Percentiles rank a stretch among this genome's conserved stretches.
Conservation (phyloP, 1,284 basidiomycete genomes). For the Sporisorium graminicola region DNA sequence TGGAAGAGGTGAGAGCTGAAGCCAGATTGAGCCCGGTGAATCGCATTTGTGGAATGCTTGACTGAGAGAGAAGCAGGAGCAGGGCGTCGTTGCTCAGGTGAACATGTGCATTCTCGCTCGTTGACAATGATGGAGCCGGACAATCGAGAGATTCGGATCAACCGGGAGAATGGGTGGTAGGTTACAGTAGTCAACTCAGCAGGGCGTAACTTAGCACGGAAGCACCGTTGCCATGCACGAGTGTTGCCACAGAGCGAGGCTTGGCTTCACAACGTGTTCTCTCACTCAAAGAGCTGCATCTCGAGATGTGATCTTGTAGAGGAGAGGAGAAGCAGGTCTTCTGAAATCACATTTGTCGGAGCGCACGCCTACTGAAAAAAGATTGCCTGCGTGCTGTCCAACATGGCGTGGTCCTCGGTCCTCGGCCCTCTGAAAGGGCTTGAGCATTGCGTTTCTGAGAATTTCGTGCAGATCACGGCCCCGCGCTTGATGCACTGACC, state of each 20-base stretch:
- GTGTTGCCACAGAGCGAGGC: too few relatives aligned
- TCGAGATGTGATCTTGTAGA: slow-evolving; percentile 29
- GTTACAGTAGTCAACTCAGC: too few relatives aligned
- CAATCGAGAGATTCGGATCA: too few relatives aligned
- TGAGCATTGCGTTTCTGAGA: not conserved
- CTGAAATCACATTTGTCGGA: not conserved
- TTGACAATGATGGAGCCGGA: too few relatives aligned
- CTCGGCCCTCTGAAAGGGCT: not conserved
- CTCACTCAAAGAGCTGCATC: slow-evolving; percentile 5
- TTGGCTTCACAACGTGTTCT: not conserved
- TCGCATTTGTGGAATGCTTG: slow-evolving; percentile 3
- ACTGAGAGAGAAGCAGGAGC: too few relatives aligned
- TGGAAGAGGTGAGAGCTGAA: not conserved
- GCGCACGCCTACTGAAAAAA: not conserved
- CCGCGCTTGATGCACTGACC: not conserved
- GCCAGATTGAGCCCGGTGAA: not conserved
- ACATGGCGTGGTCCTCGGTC: too few relatives aligned
- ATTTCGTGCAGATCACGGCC: not conserved
- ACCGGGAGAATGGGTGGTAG: too few relatives aligned
- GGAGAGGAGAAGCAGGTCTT: not conserved
- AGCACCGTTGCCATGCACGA: too few relatives aligned
- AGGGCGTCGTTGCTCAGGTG: too few relatives aligned
- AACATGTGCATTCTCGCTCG: too few relatives aligned
- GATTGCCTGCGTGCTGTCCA: too few relatives aligned
- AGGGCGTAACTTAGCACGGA: too few relatives aligned